These are phyloP conservation scores for Pelargonium citronellum DNA, from an alignment of 441 rosid genomes.

Conservation along the genomic window DNA sequence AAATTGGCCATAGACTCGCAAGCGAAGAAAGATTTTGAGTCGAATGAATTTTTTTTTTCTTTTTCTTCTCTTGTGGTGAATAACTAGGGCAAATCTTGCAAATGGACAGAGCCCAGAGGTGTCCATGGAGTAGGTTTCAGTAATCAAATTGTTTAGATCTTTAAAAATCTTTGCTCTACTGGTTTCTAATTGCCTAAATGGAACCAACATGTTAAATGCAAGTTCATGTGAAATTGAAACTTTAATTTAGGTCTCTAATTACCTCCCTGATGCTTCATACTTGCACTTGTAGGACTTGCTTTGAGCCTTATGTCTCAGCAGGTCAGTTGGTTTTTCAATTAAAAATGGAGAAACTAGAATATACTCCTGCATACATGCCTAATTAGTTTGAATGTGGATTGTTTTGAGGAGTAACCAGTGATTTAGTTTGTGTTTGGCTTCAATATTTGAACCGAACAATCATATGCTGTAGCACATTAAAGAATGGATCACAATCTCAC, in stretches of 20 bases:
- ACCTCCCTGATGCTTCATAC: background rate
- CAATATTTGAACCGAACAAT: background rate
- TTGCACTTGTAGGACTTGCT: background rate
- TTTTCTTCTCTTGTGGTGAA: background rate
- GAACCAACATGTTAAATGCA: background rate
- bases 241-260: background rate
- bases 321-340: background rate
- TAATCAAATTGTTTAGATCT: background rate
- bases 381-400: background rate
- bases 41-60: background rate
- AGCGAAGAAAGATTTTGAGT: background rate
- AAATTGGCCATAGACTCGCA: background rate
- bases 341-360: background rate
- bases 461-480: background rate
- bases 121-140: background rate
- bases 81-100: background rate
- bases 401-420: background rate
- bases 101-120: background rate
- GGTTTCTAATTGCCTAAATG: background rate
- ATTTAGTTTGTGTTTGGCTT: background rate
- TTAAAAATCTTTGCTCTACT: background rate
- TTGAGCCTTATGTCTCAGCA: background rate
- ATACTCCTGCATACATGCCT: background rate
- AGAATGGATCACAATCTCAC: background rate
- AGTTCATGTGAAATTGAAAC: background rate